Evolutionary conservation across 106 monocot genomes (phyloP).

Genomic region (Posidonia australis): DNA sequence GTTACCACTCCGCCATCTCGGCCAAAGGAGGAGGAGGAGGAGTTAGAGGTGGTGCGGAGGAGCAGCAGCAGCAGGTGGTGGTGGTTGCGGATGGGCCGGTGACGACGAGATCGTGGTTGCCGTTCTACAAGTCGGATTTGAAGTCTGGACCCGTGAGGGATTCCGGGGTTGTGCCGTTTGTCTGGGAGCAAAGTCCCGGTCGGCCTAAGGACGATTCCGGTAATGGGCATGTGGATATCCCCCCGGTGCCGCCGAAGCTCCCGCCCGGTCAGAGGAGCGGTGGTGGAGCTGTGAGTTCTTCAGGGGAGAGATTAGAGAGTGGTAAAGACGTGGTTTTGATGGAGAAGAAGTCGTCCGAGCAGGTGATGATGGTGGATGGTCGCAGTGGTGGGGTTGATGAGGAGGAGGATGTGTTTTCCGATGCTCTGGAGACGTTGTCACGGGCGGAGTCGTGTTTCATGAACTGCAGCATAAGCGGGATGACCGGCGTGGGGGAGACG

Average conservation of each 20-base stretch:
- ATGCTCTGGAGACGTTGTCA: slow-evolving; percentile 68
- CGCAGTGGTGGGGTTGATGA: not conserved
- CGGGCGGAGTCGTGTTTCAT: slow-evolving; percentile 60
- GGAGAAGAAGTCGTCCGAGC: not conserved
- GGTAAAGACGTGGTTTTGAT: not conserved
- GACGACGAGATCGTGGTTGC: slow-evolving; percentile 20
- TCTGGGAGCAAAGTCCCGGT: slow-evolving; percentile 75
- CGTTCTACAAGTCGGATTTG: slow-evolving; percentile 46
- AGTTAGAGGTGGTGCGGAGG: too few relatives aligned
- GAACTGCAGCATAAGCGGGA: slow-evolving; percentile 65
- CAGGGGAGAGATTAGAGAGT: not conserved
- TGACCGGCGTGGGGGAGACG: slow-evolving; percentile 13
- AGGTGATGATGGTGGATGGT: not conserved
- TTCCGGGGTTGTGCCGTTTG: slow-evolving; percentile 65
- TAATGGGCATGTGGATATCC: not conserved
- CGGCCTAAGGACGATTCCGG: slow-evolving; percentile 38
- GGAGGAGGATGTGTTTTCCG: slow-evolving; percentile 50
- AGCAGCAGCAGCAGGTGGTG: too few relatives aligned
- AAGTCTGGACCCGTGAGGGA: slow-evolving; percentile 41
- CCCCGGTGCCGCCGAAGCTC: slow-evolving; percentile 28
- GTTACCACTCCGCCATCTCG: slow-evolving; percentile 19
- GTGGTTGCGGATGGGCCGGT: not conserved
- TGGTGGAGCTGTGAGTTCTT: not conserved
- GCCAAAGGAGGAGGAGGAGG: not conserved
- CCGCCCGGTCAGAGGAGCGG: slow-evolving; percentile 11